Conservation (phyloP, 2,329 filamentous ascomycete species). For the Akanthomyces uredinophilus region DNA sequence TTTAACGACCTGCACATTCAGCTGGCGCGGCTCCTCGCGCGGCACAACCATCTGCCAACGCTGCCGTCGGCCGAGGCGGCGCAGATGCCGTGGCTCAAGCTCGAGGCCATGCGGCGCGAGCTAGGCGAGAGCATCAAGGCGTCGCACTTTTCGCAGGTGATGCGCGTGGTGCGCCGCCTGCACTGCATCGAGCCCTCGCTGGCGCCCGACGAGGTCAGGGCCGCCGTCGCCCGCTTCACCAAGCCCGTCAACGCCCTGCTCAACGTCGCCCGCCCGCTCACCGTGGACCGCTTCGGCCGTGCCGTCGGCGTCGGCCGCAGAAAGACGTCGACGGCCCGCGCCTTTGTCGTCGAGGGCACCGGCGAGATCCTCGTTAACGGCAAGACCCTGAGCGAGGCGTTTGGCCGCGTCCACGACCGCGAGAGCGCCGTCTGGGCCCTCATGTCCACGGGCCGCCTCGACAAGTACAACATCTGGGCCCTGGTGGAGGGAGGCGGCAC, state of each 20-base stretch:
- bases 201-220: constrained; percentile 63
- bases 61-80: constrained; percentile 61
- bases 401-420: constrained; percentile 84
- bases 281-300: constrained; percentile 71
- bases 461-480: constrained; percentile 97
- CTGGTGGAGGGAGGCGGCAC: constrained; percentile 79
- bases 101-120: constrained; percentile 67
- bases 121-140: constrained; percentile 69
- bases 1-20: constrained; percentile 82
- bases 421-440: constrained; percentile 93
- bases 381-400: constrained; percentile 73
- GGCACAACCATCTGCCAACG: constrained; percentile 68
- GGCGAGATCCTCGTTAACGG: constrained; percentile 90
- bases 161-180: constrained; percentile 71
- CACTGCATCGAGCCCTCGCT: constrained; percentile 80
- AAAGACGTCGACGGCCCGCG: constrained; percentile 81
- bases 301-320: constrained; percentile 76
- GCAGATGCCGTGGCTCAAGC: constrained; percentile 73
- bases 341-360: constrained; percentile 85
- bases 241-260: constrained; percentile 67
- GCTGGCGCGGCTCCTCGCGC: constrained; percentile 65
- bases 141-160: constrained; percentile 71
- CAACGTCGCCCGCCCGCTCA: constrained; percentile 56
- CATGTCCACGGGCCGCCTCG: constrained; percentile 72
- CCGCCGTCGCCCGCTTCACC: constrained; percentile 64